Conservation (phyloP, 129 eudicot genomes). For the Centaurea solstitialis region DNA sequence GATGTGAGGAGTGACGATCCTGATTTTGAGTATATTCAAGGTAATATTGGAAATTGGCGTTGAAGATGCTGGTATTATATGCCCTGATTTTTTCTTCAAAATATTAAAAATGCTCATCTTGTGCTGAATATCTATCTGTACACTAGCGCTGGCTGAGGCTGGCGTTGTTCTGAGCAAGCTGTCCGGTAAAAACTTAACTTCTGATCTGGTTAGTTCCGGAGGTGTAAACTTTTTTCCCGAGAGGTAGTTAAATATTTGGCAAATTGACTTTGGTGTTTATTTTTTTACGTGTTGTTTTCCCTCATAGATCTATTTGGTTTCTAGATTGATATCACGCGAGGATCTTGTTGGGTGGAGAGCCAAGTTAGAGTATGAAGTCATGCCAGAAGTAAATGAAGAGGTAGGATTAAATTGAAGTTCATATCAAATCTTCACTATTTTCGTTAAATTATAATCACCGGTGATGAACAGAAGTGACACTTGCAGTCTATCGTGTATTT, state of each 20-base stretch:
- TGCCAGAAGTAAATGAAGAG: conserved; percentile 66
- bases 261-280: neutral
- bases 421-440: neutral
- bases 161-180: conserved; percentile 81
- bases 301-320: conserved; percentile 9
- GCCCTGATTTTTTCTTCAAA: neutral
- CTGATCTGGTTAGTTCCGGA: conserved; percentile 33
- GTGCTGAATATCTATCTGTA: conserved; percentile 16
- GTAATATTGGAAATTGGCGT: conserved; percentile 46
- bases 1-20: conserved; percentile 72
- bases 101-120: conserved; percentile 1
- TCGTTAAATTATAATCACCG: neutral
- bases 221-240: conserved; percentile 62
- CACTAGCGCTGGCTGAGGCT: conserved; percentile 85
- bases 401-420: conserved; percentile 41
- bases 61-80: neutral
- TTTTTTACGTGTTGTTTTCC: neutral
- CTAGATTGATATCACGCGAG: conserved; percentile 71
- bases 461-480: neutral
- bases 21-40: conserved; percentile 80
- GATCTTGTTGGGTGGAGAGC: conserved; percentile 92
- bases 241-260: conserved; percentile 47
- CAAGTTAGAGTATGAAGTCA: conserved; percentile 70
- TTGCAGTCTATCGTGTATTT: conserved; percentile 11
- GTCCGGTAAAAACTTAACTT: conserved; percentile 23